phyloP scores from a whole-genome alignment of 495 filamentous ascomycete species.

The Penicillium subrubescens region DNA sequence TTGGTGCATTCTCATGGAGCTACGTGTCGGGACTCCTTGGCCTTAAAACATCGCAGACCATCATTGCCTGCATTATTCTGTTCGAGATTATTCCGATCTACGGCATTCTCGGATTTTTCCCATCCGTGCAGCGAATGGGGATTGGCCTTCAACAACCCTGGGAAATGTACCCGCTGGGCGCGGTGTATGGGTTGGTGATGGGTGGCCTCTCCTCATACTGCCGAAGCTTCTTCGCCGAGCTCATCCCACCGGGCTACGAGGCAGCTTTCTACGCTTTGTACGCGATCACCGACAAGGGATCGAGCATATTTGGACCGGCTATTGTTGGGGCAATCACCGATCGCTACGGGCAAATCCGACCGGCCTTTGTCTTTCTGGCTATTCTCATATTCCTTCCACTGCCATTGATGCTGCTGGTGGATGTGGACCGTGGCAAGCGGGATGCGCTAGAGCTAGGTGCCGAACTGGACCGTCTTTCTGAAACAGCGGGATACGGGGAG shows the following conservation, averaged over 20 bases:
- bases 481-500: constrained; percentile 28
- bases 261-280: constrained; percentile 96
- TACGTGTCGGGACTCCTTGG: constrained; percentile 65
- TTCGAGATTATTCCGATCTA: constrained; percentile 94
- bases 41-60: constrained; percentile 78
- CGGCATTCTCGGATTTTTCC: constrained; percentile 85
- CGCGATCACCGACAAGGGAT: constrained; percentile 97
- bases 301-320: constrained; percentile 88
- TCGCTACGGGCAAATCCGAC: constrained; percentile 83
- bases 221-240: constrained; percentile 86
- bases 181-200: constrained; percentile 89
- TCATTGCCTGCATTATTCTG: constrained; percentile 83
- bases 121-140: constrained; percentile 72
- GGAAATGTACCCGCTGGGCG: constrained; percentile 95
- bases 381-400: constrained; percentile 78
- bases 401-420: constrained; percentile 79
- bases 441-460: constrained; percentile 74
- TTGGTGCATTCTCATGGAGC: constrained; percentile 90
- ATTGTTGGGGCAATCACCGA: constrained; percentile 94
- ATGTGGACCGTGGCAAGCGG: constrained; percentile 84
- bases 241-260: constrained; percentile 91
- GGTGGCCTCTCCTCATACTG: constrained; percentile 94
- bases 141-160: constrained; percentile 88
- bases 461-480: constrained; percentile 54
- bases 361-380: constrained; percentile 91